Conservation (phyloP, 495 filamentous ascomycete species). For the Astrothelium macrocarpum region DNA sequence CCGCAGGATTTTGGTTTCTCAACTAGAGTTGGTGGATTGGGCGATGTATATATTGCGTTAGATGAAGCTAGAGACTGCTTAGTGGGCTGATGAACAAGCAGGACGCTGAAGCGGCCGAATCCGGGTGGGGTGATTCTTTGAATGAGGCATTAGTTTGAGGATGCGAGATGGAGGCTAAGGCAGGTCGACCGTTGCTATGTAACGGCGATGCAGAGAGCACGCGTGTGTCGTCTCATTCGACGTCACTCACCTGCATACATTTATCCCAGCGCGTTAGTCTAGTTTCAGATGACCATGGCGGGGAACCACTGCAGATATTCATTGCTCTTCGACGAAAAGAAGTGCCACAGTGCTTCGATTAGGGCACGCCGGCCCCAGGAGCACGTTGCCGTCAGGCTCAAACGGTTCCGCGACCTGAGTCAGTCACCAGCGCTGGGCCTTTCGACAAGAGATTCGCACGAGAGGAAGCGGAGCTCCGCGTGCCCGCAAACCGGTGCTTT, state of each 20-base stretch:
- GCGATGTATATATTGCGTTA: neutral
- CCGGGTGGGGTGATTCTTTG: neutral
- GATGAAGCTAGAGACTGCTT: neutral
- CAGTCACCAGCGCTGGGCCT: neutral
- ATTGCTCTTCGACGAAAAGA: neutral
- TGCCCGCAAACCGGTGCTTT: neutral
- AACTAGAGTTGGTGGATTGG: neutral
- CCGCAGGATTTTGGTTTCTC: neutral
- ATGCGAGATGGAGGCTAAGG: neutral
- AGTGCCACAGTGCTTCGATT: no score
- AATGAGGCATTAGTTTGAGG: neutral
- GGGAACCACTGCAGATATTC: neutral
- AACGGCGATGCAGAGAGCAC: neutral
- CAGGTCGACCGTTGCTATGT: neutral
- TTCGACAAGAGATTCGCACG: neutral
- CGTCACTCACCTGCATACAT: slow-evolving; percentile 4
- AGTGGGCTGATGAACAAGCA: neutral
- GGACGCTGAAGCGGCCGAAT: neutral
- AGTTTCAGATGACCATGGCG: neutral
- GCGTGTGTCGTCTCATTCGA: neutral
- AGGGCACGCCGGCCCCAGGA: no score
- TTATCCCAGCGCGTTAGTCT: neutral
- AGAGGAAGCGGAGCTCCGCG: slow-evolving; percentile 1
- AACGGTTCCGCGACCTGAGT: neutral
- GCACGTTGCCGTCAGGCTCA: neutral